phyloP scores from a whole-genome alignment of 768 basidiomycete species.

The Pulveroboletus sp. region DNA sequence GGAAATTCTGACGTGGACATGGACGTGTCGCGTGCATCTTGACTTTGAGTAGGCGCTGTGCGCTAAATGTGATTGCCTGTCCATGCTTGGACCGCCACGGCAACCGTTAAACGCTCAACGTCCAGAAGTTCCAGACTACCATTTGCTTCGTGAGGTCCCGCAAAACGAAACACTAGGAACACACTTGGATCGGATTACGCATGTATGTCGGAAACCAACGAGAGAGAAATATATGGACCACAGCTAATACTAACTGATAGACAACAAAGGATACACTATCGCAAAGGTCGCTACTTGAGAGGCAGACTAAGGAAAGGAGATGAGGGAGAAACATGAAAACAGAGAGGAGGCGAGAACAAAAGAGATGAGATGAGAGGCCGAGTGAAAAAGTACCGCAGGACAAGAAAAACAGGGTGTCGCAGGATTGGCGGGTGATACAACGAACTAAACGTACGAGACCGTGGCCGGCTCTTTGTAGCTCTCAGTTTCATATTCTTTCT shows the following conservation, averaged over 20 bases:
- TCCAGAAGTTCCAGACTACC: background rate
- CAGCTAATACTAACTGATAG: background rate
- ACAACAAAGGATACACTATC: slow-evolving; percentile 18
- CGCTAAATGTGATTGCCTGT: background rate
- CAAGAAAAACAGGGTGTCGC: slow-evolving; percentile 11
- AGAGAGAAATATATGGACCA: background rate
- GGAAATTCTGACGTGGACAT: no score
- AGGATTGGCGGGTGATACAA: background rate
- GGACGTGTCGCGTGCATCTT: background rate
- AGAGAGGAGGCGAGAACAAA: background rate
- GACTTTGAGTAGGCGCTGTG: background rate
- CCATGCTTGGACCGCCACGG: background rate
- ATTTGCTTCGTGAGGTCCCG: no score
- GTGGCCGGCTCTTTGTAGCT: slow-evolving; percentile 2
- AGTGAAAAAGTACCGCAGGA: background rate
- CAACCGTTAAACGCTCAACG: background rate
- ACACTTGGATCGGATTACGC: background rate
- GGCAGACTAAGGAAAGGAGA: no score
- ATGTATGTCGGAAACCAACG: background rate
- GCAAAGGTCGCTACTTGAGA: background rate
- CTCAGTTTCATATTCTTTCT: slow-evolving; percentile 1
- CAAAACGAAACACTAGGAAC: no score
- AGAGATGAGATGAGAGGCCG: background rate
- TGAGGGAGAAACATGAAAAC: no score
- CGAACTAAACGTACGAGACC: slow-evolving; percentile 9